phyloP scores from a whole-genome alignment of 768 basidiomycete species.

The Mycena capillaripes region DNA sequence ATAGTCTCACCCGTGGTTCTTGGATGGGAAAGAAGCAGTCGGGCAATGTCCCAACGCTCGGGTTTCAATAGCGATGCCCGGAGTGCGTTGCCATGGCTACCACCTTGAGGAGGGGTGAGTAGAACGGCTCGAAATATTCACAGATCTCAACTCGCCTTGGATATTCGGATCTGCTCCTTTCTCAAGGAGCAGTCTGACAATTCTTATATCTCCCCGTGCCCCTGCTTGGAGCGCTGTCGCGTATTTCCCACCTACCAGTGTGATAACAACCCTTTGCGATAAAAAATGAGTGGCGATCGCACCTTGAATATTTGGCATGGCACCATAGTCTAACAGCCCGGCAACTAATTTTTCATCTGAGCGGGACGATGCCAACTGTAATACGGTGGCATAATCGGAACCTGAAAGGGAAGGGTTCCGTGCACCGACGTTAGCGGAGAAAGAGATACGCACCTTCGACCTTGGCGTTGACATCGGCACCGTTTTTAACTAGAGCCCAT shows the following conservation, averaged over 20 bases:
- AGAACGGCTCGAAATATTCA: background rate
- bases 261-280: background rate
- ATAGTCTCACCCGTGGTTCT: background rate
- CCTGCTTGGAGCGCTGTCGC: background rate
- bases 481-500: background rate
- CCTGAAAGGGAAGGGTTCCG: background rate
- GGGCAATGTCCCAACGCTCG: background rate
- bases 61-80: background rate
- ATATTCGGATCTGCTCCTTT: background rate
- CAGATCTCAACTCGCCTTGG: background rate
- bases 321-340: background rate
- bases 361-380: slow-evolving; percentile 7
- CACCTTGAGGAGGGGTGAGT: background rate
- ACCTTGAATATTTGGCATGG: slow-evolving; percentile 9
- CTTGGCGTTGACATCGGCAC: slow-evolving; percentile 9
- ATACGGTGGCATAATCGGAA: background rate
- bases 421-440: background rate
- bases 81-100: background rate
- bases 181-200: background rate
- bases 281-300: background rate
- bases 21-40: background rate
- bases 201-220: background rate
- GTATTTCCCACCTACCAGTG: background rate
- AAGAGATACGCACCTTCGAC: background rate
- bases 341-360: background rate